These are phyloP conservation scores for Calocybe gangraenosa DNA, from an alignment of 768 basidiomycete genomes.

Conservation along the genomic window DNA sequence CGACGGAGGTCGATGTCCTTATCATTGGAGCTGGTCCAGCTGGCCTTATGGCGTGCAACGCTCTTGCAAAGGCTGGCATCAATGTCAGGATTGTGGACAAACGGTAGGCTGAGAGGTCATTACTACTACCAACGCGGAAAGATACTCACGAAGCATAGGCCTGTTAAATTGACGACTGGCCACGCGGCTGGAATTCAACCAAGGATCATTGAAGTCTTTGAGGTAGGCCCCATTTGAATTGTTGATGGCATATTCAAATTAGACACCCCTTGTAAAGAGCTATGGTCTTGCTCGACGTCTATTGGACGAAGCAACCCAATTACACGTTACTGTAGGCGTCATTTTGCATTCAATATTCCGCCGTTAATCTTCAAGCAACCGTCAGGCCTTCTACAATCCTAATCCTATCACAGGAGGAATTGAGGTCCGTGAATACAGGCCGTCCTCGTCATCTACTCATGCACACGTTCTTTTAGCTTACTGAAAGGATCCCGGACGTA, in stretches of 20 bases:
- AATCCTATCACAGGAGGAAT: conserved; percentile 50
- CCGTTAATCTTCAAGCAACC: background rate
- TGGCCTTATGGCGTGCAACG: conserved; percentile 68
- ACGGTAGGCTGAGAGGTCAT: conserved; percentile 29
- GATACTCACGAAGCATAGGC: conserved; percentile 26
- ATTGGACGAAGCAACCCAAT: conserved; percentile 58
- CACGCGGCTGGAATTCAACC: conserved; percentile 62
- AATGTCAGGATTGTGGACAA: conserved; percentile 59
- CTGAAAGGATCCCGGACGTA: conserved; percentile 59
- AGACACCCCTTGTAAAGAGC: conserved; percentile 44
- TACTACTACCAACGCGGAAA: background rate
- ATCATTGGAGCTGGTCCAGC: conserved; percentile 59
- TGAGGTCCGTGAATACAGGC: conserved; percentile 39
- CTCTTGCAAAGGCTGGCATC: conserved; percentile 51
- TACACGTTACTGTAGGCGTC: conserved; percentile 61
- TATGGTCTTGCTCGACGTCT: conserved; percentile 71
- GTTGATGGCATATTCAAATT: background rate
- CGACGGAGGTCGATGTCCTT: conserved; percentile 53
- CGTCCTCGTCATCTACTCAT: background rate
- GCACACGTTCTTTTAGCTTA: conserved; percentile 38
- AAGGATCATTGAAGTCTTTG: conserved; percentile 49
- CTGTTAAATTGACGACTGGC: conserved; percentile 46
- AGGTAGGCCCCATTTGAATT: conserved; percentile 27
- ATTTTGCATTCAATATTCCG: background rate
- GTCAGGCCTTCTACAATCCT: conserved; percentile 75